These are phyloP conservation scores for Saposhnikovia divaricata DNA, from an alignment of 129 eudicot genomes.

Conservation along the genomic window DNA sequence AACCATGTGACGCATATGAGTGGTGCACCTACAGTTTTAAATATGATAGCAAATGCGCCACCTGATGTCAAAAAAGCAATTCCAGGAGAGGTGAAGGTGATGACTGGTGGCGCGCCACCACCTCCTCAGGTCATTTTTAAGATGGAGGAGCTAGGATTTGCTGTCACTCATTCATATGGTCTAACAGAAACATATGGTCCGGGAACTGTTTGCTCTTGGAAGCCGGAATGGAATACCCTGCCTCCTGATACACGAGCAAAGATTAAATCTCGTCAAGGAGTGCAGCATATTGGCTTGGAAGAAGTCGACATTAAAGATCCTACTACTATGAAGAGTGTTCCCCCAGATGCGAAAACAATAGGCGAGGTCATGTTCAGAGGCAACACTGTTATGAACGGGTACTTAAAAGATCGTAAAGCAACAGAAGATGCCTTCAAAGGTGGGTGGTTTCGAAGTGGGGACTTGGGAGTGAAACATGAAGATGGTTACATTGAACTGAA, in stretches of 20 bases:
- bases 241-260: conserved; percentile 34
- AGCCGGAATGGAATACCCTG: conserved; percentile 45
- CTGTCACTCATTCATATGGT: conserved; percentile 37
- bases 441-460: conserved; percentile 53
- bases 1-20: conserved; percentile 42
- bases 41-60: conserved; percentile 42
- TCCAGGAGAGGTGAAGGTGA: conserved; percentile 29
- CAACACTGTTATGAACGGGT: conserved; percentile 44
- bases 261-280: conserved; percentile 46
- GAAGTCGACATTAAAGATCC: conserved; percentile 42
- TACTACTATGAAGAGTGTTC: conserved; percentile 43
- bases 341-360: conserved; percentile 37
- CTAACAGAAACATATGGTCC: conserved; percentile 51
- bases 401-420: conserved; percentile 31
- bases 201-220: conserved; percentile 41
- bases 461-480: conserved; percentile 41
- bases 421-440: conserved; percentile 35
- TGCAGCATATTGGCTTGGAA: conserved; percentile 40
- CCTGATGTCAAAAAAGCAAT: conserved; percentile 21
- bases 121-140: conserved; percentile 37
- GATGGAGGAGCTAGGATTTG: conserved; percentile 44
- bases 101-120: conserved; percentile 53
- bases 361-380: conserved; percentile 55
- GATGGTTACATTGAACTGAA: conserved; percentile 49
- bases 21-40: conserved; percentile 49